A percentile compares a stretch with the other conserved stretches of the same genome.
Conservation (phyloP, 257 asterid genomes). For the Primulina eburnea region DNA sequence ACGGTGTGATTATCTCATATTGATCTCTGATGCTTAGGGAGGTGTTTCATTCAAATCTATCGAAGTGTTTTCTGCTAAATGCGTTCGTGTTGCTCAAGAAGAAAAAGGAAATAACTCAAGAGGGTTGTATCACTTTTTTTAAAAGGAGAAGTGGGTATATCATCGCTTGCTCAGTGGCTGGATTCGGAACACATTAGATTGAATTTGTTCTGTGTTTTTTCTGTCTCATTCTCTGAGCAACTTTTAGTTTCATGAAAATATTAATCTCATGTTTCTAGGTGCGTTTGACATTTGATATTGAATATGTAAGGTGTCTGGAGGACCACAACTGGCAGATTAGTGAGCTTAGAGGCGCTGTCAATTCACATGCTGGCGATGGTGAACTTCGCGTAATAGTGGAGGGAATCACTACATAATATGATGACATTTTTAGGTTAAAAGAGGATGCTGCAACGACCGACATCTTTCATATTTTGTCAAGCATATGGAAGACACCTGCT, state of each 20-base stretch:
- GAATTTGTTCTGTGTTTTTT: neutral
- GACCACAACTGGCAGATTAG: constrained; percentile 70
- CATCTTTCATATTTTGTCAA: constrained; percentile 79
- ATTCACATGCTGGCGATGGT: constrained; percentile 84
- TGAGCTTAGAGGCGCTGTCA: constrained; percentile 88
- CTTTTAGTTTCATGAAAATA: neutral
- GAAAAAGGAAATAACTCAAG: neutral
- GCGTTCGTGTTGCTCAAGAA: neutral
- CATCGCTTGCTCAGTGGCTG: neutral
- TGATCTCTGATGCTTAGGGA: constrained; percentile 21
- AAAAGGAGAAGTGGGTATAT: too few relatives aligned
- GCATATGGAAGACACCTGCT: constrained; percentile 97
- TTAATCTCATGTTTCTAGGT: constrained; percentile 40
- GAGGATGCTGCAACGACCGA: constrained; percentile 84
- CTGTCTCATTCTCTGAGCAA: neutral
- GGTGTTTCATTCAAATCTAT: constrained; percentile 12
- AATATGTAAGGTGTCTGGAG: constrained; percentile 80
- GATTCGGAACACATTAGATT: neutral
- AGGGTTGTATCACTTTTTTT: neutral
- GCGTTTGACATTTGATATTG: constrained; percentile 83
- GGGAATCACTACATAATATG: constrained; percentile 67
- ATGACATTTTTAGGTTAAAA: constrained; percentile 70
- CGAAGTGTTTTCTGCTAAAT: constrained; percentile 7
- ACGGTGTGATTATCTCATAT: constrained; percentile 53
- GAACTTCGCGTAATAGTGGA: constrained; percentile 87